These are phyloP conservation scores for Sporisorium graminicola DNA, from an alignment of 1,284 basidiomycete genomes.

Conservation along the genomic window DNA sequence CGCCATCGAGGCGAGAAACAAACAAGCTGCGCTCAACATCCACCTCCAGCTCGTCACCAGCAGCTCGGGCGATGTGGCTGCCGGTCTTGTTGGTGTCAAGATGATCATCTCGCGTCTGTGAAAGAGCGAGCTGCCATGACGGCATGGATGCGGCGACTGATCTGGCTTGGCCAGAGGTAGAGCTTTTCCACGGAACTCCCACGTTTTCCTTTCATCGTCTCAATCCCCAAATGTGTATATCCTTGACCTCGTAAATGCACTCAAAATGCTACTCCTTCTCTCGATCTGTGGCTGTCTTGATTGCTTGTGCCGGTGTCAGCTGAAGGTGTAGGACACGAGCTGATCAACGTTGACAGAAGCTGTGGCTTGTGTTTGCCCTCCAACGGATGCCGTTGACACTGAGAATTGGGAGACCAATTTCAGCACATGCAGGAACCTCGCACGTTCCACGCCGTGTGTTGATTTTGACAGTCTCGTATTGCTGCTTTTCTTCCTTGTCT, in stretches of 20 bases:
- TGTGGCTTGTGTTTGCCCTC: neutral
- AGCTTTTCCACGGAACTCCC: neutral
- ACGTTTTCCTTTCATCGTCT: neutral
- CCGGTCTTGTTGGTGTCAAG: conserved; percentile 66
- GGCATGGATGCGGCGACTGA: neutral
- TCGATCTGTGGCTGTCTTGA: neutral
- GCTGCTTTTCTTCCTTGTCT: neutral
- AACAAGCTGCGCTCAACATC: conserved; percentile 60
- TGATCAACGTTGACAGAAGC: neutral
- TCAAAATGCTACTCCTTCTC: neutral
- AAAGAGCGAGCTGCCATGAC: neutral
- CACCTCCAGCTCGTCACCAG: conserved; percentile 65
- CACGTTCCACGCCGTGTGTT: conserved; percentile 19
- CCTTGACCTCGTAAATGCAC: neutral
- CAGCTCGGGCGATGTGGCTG: conserved; percentile 61
- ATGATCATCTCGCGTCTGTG: conserved; percentile 60
- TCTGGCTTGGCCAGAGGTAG: neutral
- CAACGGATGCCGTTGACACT: neutral
- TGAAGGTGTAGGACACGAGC: neutral
- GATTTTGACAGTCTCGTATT: conserved; percentile 1
- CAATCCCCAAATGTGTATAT: conserved; percentile 24
- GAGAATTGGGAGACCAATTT: neutral
- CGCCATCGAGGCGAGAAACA: conserved; percentile 64
- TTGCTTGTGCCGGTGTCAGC: neutral
- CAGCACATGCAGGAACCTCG: conserved; percentile 8